Conservation (phyloP, 805 yeast species). For the Starmerella stellata region DNA sequence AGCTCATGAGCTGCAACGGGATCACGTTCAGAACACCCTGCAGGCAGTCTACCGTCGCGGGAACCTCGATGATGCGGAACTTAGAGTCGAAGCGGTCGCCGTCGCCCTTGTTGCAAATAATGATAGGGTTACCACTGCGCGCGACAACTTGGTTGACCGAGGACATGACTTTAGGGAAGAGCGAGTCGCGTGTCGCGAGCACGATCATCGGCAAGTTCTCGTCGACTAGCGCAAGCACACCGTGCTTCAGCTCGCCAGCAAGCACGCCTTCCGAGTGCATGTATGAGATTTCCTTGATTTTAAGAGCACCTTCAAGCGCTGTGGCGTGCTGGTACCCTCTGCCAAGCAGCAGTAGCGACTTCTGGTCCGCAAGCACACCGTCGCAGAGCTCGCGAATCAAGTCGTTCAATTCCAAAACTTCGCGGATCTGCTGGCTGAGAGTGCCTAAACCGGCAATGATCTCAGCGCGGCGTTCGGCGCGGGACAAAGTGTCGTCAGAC, state of each 20-base stretch:
- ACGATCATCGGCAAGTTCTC: slow-evolving; percentile 86
- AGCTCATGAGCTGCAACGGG: slow-evolving; percentile 88
- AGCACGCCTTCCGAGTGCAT: slow-evolving; percentile 98
- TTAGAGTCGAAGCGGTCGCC: slow-evolving; percentile 26
- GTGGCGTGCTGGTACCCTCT: slow-evolving; percentile 96
- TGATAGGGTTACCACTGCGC: slow-evolving; percentile 90
- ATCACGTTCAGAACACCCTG: slow-evolving; percentile 90
- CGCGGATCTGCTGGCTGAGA: slow-evolving; percentile 71
- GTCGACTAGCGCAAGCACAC: slow-evolving; percentile 92
- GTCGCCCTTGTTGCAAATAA: slow-evolving; percentile 73
- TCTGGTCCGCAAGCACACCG: slow-evolving; percentile 54
- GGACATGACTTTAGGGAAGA: slow-evolving; percentile 88
- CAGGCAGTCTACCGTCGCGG: slow-evolving; percentile 88
- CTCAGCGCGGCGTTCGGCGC: slow-evolving; percentile 54
- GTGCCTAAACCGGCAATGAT: slow-evolving; percentile 70
- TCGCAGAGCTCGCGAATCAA: slow-evolving; percentile 61
- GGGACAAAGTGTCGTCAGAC: slow-evolving; percentile 76
- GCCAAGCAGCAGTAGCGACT: slow-evolving; percentile 77
- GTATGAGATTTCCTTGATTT: slow-evolving; percentile 93
- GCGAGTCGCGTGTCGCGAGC: slow-evolving; percentile 87
- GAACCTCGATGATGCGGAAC: slow-evolving; percentile 57
- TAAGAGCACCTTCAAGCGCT: slow-evolving; percentile 95
- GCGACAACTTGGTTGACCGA: slow-evolving; percentile 95
- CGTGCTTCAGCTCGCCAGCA: slow-evolving; percentile 98
- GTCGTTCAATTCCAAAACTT: slow-evolving; percentile 55